These are phyloP conservation scores for Davidsoniella virescens DNA, from an alignment of 2,329 filamentous ascomycete genomes.

Conservation along the genomic window DNA sequence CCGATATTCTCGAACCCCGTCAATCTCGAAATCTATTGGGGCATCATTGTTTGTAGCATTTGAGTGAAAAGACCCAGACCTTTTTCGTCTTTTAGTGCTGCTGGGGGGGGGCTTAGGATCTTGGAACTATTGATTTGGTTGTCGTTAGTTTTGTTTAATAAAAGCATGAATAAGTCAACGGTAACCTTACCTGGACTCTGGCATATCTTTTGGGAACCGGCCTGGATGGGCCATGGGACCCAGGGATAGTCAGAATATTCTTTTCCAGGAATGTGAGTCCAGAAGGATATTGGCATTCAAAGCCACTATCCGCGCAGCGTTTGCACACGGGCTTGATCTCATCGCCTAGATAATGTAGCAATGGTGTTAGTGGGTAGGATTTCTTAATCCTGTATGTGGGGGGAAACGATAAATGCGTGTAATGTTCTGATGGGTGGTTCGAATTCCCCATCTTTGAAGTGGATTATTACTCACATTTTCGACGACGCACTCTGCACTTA, in stretches of 20 bases:
- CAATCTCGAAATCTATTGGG: not conserved
- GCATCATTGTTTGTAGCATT: not conserved
- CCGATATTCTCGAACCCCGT: no score
- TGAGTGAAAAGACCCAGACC: no score
- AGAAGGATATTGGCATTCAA: conserved; percentile 32
- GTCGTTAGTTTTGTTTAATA: not conserved
- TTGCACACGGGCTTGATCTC: conserved; percentile 33
- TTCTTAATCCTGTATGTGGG: not conserved
- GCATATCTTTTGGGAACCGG: conserved; percentile 5
- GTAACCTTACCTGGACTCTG: not conserved
- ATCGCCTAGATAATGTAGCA: conserved; percentile 24
- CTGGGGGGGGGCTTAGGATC: not conserved
- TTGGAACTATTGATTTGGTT: not conserved
- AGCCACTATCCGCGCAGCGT: conserved; percentile 29
- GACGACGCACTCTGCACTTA: conserved; percentile 30
- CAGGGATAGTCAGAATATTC: conserved; percentile 19
- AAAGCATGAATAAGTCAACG: not conserved
- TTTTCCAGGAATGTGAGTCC: conserved; percentile 31
- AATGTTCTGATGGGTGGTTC: not conserved
- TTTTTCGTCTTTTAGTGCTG: not conserved
- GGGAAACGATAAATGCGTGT: not conserved
- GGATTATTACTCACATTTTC: conserved; percentile 27
- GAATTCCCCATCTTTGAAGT: not conserved
- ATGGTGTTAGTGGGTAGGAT: not conserved
- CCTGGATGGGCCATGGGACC: not conserved